Evolutionary conservation across 164 flowering plant genomes (phyloP).

Genomic region (Nelumbo lutea): DNA sequence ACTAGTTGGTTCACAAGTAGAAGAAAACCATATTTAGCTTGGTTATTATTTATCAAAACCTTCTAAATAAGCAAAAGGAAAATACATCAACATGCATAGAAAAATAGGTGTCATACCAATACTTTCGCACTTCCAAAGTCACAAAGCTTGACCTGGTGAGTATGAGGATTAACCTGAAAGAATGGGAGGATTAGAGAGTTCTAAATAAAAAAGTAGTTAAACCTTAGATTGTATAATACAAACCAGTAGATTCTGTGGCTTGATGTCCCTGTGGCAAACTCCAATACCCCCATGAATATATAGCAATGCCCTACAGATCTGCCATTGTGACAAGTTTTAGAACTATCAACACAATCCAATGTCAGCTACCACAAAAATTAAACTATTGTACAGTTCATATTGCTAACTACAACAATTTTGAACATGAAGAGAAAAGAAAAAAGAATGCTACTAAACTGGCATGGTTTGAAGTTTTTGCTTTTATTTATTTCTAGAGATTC

Average conservation of each 20-base stretch:
- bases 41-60: background rate
- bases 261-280: constrained; percentile 75
- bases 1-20: too few species aligned
- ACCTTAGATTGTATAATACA: constrained; percentile 13
- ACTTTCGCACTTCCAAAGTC: constrained; percentile 97
- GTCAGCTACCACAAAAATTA: background rate
- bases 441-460: too few species aligned
- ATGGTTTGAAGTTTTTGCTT: too few species aligned
- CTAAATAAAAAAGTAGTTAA: background rate
- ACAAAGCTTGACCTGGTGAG: constrained; percentile 81
- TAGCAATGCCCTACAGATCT: constrained; percentile 74
- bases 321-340: constrained; percentile 8
- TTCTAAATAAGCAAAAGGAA: background rate
- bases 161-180: constrained; percentile 82
- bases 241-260: constrained; percentile 81
- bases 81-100: background rate
- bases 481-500: too few species aligned
- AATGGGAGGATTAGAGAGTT: background rate
- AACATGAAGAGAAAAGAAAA: too few species aligned
- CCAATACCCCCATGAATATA: constrained; percentile 65
- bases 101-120: constrained; percentile 36
- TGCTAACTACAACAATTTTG: too few species aligned
- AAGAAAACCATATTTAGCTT: background rate
- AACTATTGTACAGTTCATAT: too few species aligned
- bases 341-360: too few species aligned